A percentile compares a stretch with the other conserved stretches of the same genome.
Conservation (phyloP, 2,329 filamentous ascomycete species). For the Fusarium tuaranense region DNA sequence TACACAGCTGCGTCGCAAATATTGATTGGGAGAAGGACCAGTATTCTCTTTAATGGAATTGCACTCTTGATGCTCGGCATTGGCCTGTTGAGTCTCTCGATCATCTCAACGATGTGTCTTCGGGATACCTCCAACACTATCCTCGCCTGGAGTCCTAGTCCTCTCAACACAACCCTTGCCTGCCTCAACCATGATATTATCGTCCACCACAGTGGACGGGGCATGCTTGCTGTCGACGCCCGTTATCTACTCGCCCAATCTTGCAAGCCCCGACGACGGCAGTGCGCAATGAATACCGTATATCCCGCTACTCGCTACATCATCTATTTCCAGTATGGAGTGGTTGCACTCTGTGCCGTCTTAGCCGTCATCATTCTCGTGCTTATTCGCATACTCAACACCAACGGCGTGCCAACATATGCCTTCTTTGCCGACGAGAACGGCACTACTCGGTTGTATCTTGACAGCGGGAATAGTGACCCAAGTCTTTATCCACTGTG, state of each 20-base stretch:
- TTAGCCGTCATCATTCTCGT: neutral
- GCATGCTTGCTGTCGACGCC: neutral
- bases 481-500: neutral
- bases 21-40: neutral
- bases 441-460: neutral
- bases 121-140: neutral
- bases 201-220: neutral
- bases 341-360: neutral
- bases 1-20: neutral
- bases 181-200: neutral
- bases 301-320: neutral
- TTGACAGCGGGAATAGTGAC: neutral
- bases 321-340: neutral
- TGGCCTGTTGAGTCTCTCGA: neutral
- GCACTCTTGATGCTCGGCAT: neutral
- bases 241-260: neutral
- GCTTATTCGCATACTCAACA: neutral
- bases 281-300: neutral
- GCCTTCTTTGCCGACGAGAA: neutral
- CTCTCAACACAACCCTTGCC: neutral
- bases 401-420: neutral
- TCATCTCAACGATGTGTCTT: neutral
- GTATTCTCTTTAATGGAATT: neutral
- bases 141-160: neutral
- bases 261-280: neutral